phyloP scores from a whole-genome alignment of 2,329 filamentous ascomycete genomes.

The Aureobasidium subglaciale region DNA sequence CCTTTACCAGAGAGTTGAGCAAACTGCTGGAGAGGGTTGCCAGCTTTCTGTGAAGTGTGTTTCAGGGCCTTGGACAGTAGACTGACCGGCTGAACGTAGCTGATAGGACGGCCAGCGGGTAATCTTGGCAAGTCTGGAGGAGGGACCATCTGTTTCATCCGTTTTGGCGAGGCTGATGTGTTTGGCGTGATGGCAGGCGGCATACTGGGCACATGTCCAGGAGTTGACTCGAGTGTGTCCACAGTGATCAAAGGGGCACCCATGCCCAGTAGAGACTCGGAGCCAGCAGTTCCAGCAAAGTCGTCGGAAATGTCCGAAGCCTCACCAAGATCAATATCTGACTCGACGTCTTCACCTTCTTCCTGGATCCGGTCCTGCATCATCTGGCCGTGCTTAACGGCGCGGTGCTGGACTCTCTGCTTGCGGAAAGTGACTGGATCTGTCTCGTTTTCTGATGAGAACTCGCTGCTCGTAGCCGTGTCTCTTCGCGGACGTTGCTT shows the following conservation, averaged over 20 bases:
- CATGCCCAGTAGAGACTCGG: slow-evolving; percentile 59
- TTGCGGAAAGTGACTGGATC: slow-evolving; percentile 60
- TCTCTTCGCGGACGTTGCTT: slow-evolving; percentile 60
- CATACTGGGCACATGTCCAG: slow-evolving; percentile 30
- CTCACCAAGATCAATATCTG: slow-evolving; percentile 31
- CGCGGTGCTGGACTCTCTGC: slow-evolving; percentile 46
- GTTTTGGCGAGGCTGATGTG: slow-evolving; percentile 9
- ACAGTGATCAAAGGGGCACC: slow-evolving; percentile 37
- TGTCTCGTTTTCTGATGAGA: slow-evolving; percentile 75
- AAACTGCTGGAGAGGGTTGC: slow-evolving; percentile 69
- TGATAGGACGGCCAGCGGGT: slow-evolving; percentile 66
- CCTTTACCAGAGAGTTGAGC: slow-evolving; percentile 70
- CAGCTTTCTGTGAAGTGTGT: slow-evolving; percentile 61
- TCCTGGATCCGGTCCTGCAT: slow-evolving; percentile 48
- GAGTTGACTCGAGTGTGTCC: slow-evolving; percentile 16
- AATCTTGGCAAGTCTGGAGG: slow-evolving; percentile 55
- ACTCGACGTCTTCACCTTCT: slow-evolving; percentile 31
- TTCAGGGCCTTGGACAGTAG: slow-evolving; percentile 65
- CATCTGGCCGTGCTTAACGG: slow-evolving; percentile 47
- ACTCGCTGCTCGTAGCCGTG: slow-evolving; percentile 74
- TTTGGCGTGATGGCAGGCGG: slow-evolving; percentile 43
- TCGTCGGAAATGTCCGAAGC: slow-evolving; percentile 44
- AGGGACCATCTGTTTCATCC: slow-evolving; percentile 55
- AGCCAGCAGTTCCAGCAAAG: slow-evolving; percentile 62
- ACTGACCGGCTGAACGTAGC: slow-evolving; percentile 63